phyloP scores from a whole-genome alignment of 441 rosid genomes.

The Aleurites moluccanus region DNA sequence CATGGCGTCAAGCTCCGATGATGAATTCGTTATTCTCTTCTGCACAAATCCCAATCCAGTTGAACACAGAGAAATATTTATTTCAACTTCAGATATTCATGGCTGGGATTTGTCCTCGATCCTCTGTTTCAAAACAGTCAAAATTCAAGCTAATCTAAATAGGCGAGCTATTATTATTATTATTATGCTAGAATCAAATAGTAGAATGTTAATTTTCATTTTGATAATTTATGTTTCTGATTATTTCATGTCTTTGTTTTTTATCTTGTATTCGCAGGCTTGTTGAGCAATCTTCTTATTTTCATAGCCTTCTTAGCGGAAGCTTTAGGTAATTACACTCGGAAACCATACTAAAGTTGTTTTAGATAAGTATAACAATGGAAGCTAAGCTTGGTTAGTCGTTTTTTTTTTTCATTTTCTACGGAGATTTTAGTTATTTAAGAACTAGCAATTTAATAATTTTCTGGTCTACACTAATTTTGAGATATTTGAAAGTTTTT shows the following conservation, averaged over 20 bases:
- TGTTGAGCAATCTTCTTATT: constrained; percentile 57
- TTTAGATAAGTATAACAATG: background rate
- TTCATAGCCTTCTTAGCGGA: constrained; percentile 63
- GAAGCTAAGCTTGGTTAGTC: background rate
- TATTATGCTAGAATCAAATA: background rate
- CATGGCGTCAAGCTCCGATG: constrained; percentile 45
- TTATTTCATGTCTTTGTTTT: background rate
- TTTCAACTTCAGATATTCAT: constrained; percentile 51
- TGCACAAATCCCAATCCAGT: constrained; percentile 34
- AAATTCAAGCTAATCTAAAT: constrained; percentile 51
- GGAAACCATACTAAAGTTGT: background rate
- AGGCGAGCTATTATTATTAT: constrained; percentile 36
- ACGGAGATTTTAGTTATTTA: background rate
- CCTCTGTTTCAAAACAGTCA: constrained; percentile 43
- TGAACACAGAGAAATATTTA: constrained; percentile 29
- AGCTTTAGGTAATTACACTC: constrained; percentile 55
- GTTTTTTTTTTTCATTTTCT: background rate
- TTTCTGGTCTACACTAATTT: background rate
- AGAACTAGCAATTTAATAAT: background rate
- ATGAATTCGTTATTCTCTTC: constrained; percentile 41
- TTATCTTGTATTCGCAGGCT: constrained; percentile 42
- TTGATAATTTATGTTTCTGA: background rate
- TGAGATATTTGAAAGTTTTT: background rate
- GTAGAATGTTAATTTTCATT: background rate
- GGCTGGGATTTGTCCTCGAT: constrained; percentile 49